These are phyloP conservation scores for Jaapia argillacea DNA, from an alignment of 768 basidiomycete species.

Conservation along the genomic window DNA sequence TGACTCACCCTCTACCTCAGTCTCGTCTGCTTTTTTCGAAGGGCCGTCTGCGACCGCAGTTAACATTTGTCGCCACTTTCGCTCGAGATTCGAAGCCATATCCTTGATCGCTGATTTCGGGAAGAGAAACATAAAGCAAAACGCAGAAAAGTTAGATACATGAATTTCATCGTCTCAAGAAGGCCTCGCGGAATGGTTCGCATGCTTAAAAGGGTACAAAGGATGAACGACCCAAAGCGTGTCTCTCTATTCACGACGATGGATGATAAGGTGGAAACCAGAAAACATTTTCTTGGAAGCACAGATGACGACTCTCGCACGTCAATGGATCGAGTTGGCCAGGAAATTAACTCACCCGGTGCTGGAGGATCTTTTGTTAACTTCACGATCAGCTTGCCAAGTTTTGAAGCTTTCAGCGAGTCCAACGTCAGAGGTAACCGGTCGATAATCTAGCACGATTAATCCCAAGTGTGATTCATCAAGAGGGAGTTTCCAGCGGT, in stretches of 20 bases:
- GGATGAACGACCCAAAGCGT: neutral
- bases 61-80: slow-evolving; percentile 68
- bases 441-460: slow-evolving; percentile 57
- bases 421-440: slow-evolving; percentile 70
- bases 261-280: too few relatives aligned
- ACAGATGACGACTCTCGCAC: too few relatives aligned
- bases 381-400: slow-evolving; percentile 73
- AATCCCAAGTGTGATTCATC: neutral
- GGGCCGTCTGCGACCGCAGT: slow-evolving; percentile 31
- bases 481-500: slow-evolving; percentile 5
- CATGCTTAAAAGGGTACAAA: slow-evolving; percentile 7
- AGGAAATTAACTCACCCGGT: slow-evolving; percentile 61
- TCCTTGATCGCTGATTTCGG: slow-evolving; percentile 77
- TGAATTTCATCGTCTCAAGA: neutral
- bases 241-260: too few relatives aligned
- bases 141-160: slow-evolving; percentile 61
- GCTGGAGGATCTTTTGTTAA: slow-evolving; percentile 66
- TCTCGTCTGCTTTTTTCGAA: slow-evolving; percentile 20
- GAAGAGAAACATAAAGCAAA: slow-evolving; percentile 33
- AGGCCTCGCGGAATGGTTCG: neutral
- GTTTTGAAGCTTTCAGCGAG: slow-evolving; percentile 56
- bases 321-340: too few relatives aligned
- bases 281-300: too few relatives aligned
- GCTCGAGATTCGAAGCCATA: slow-evolving; percentile 83
- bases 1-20: slow-evolving; percentile 60